Evolutionary conservation across 1,284 basidiomycete genomes (phyloP).

Genomic region (Apiotrichum montevideense): DNA sequence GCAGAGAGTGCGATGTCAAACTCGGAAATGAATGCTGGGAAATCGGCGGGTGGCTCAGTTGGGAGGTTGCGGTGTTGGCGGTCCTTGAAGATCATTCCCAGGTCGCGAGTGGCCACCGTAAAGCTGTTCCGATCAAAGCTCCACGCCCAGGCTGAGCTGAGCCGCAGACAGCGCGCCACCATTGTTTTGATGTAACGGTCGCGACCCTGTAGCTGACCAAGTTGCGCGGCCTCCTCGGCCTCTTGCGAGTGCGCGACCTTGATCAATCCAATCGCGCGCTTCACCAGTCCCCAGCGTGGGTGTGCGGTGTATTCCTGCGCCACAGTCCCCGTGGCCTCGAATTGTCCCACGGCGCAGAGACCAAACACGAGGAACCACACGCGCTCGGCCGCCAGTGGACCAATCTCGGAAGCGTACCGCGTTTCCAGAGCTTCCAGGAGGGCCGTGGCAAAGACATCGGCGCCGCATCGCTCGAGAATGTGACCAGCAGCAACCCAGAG

Average conservation of each 20-base stretch:
- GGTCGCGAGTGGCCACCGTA: slow-evolving; percentile 58
- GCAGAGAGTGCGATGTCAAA: slow-evolving; percentile 57
- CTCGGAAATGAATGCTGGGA: slow-evolving; percentile 67
- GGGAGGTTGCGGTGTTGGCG: slow-evolving; percentile 73
- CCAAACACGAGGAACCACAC: slow-evolving; percentile 68
- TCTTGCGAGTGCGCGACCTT: slow-evolving; percentile 55
- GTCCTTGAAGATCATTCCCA: slow-evolving; percentile 71
- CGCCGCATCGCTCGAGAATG: slow-evolving; percentile 39
- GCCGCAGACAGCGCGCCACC: slow-evolving; percentile 64
- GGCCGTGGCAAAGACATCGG: slow-evolving; percentile 44
- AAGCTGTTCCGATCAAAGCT: slow-evolving; percentile 57
- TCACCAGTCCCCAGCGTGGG: slow-evolving; percentile 64
- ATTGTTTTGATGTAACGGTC: slow-evolving; percentile 72
- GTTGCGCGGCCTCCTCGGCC: slow-evolving; percentile 50
- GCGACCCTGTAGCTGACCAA: slow-evolving; percentile 54
- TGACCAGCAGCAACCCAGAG: slow-evolving; percentile 74
- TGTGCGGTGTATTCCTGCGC: slow-evolving; percentile 47
- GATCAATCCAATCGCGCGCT: slow-evolving; percentile 57
- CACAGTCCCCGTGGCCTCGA: slow-evolving; percentile 59
- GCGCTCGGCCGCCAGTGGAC: slow-evolving; percentile 59
- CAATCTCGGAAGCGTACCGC: slow-evolving; percentile 27
- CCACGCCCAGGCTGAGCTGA: slow-evolving; percentile 73
- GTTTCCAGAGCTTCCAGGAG: slow-evolving; percentile 41
- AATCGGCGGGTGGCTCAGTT: slow-evolving; percentile 63
- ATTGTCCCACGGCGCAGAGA: slow-evolving; percentile 70